Evolutionary conservation across 2,329 filamentous ascomycete species (phyloP).

Genomic region (Xylaria polymorpha): DNA sequence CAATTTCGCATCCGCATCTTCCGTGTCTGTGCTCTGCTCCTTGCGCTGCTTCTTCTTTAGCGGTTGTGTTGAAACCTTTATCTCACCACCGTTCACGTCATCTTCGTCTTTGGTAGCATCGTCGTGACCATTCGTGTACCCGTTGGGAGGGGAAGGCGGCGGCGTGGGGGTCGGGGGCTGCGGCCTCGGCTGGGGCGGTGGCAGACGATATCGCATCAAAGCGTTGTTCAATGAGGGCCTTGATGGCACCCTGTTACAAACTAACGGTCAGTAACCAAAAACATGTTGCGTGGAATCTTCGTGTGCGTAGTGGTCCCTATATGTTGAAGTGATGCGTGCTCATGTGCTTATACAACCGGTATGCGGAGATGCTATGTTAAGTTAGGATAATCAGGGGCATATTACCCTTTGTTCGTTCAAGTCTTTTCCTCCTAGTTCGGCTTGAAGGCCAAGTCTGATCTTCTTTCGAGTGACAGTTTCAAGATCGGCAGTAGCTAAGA

Average conservation of each 20-base stretch:
- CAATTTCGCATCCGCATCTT: constrained; percentile 86
- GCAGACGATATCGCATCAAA: constrained; percentile 75
- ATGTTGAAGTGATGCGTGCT: background rate
- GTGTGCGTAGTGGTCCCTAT: background rate
- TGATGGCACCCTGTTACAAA: constrained; percentile 70
- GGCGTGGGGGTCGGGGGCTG: constrained; percentile 40
- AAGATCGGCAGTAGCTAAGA: constrained; percentile 68
- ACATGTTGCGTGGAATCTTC: background rate
- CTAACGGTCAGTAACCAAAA: constrained; percentile 16
- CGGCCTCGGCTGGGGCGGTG: constrained; percentile 47
- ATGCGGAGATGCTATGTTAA: background rate
- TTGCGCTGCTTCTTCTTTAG: constrained; percentile 74
- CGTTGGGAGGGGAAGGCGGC: constrained; percentile 42
- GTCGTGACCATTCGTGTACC: constrained; percentile 44
- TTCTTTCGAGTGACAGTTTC: constrained; percentile 73
- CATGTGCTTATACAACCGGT: background rate
- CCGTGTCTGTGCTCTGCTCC: constrained; percentile 67
- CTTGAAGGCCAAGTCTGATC: constrained; percentile 68
- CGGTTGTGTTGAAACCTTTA: constrained; percentile 61
- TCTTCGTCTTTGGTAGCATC: constrained; percentile 49
- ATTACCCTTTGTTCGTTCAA: constrained; percentile 68
- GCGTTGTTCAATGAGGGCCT: constrained; percentile 76
- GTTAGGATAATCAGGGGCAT: constrained; percentile 3
- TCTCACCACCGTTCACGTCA: constrained; percentile 55
- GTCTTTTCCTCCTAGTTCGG: constrained; percentile 66